Evolutionary conservation across 2,329 filamentous ascomycete species (phyloP), one percentile per base, ranked within the genome.

Genomic region (Ustilaginoidea virens): DNA sequence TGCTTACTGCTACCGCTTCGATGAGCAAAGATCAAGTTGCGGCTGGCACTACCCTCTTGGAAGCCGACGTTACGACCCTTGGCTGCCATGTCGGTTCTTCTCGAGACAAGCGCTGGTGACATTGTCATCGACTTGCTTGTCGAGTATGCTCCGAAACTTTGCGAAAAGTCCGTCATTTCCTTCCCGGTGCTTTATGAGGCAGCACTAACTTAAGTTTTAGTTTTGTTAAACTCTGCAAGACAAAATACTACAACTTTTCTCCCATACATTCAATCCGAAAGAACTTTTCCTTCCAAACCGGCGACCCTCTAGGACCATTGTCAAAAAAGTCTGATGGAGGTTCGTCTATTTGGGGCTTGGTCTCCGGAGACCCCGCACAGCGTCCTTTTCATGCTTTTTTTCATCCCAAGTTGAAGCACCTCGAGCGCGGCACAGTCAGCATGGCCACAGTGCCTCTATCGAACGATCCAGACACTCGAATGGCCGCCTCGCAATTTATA

Each of bases 221-320:
- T 66, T 96, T 98, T 54, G 63, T 98, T 33, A 96, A 98, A 66
- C 80, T 98, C 43, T 94, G 90, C 72, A 96, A 96, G 60, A 65
- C 85, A 56, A 98, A 94, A 61, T 98, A 96, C 61, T 98, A 94
- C 73, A 96, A 96, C 61, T 96, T 92, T 53, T 76, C 85, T 5
- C 90, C 87, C 16, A 61, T 96, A 31, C 82, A 94, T 58, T 85
- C 78, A 40, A 72, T 98, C 21, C 90, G 94, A 49, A 90, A 87
- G 52, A 75, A 83, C 55, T 96, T 94, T 56, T 92, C 86, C 36
- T 93, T 93, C 56, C 87, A 96, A 55, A 92, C 82, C 18, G 87
- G 87, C 50, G 90, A 96, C 47, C 87, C 87, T 9, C 74, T 96
- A 30, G 87, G 90, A 9, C 87, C 86, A 9, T 71, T 79, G 33